Base-by-base conservation (phyloP, 2,329 filamentous ascomycete species). In the Parascedosporium putredinis region DNA sequence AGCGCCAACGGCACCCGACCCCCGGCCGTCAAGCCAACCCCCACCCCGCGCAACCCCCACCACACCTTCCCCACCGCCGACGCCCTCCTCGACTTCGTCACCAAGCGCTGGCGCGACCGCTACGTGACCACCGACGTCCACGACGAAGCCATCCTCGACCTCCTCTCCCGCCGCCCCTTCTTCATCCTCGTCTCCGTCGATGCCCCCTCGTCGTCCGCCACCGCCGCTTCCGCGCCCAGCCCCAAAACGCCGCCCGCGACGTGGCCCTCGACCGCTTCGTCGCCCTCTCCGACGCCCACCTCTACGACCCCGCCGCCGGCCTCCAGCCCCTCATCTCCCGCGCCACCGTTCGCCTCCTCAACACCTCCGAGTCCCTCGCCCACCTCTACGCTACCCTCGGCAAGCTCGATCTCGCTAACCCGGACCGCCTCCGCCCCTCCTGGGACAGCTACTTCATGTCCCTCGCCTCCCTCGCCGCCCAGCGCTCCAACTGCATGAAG, bases 371-470 rank as follows among this genome's bases (percentile, higher is more conserved):
- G 14, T 84, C 83, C 23, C 68, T 95, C 1, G 70, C 79, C 8
- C 77, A 84, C 56, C 75, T 97, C 5, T 82, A 88, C 63, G 72
- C 76, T 3, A 83, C 86, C 7, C 78, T 98, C 1, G 74, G 78
- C 45, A 76, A 79, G 44, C 76, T 96, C 6, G 79, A 95, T 62
- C 78, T 98, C 23, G 76, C 84, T 2, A 83, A 93, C 60, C 77
- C 84, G 29, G 78, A 86, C 58, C 84, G 93, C 2, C 74, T 98
- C 31, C 81, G 93, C 1, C 93, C 93, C 1, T 83, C 80, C 45
- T 98, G 93, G 93, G 93, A 98, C 67, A 83, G 86, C 59, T 98
- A 98, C 70, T 98, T 98, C 63, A 98, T 98, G 93, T 81, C 87
- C 36, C 74, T 98, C n/a, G 90, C 93, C 4, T 88, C 86, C 29